Conservation (phyloP, 768 basidiomycete species). For the Favolaschia claudopus region DNA sequence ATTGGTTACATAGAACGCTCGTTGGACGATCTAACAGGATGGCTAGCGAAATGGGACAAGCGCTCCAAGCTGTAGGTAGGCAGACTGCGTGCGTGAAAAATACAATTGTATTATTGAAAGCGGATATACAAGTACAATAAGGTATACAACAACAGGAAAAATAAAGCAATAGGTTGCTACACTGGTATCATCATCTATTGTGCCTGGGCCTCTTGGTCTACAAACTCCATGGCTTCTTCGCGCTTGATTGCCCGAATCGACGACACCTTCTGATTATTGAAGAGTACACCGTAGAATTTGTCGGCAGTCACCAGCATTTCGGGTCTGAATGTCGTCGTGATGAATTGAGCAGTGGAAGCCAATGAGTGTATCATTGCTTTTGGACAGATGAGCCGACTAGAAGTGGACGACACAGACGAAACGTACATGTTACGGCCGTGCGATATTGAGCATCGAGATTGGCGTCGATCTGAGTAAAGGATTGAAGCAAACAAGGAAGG, state of each 20-base stretch:
- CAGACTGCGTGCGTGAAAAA: conserved; percentile 31
- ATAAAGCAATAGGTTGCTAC: not conserved
- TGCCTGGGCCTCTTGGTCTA: conserved; percentile 61
- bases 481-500: not conserved
- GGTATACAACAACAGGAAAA: conserved; percentile 18
- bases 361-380: conserved; percentile 94
- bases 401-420: not conserved
- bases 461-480: conserved; percentile 79
- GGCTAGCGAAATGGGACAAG: conserved; percentile 55
- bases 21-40: conserved; percentile 59
- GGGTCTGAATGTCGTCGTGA: conserved; percentile 97
- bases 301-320: conserved; percentile 97
- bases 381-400: not conserved
- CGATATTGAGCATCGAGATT: conserved; percentile 98
- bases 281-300: conserved; percentile 96
- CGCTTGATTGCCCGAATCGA: conserved; percentile 86
- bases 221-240: conserved; percentile 93
- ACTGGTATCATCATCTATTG: conserved; percentile 27
- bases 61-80: conserved; percentile 32
- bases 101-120: conserved; percentile 23
- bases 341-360: conserved; percentile 89
- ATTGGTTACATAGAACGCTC: conserved; percentile 73
- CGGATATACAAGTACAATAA: conserved; percentile 19
- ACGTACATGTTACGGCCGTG: conserved; percentile 91
- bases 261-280: conserved; percentile 95